phyloP scores from a whole-genome alignment of 2,329 filamentous ascomycete species.

The Colletotrichum karsti region DNA sequence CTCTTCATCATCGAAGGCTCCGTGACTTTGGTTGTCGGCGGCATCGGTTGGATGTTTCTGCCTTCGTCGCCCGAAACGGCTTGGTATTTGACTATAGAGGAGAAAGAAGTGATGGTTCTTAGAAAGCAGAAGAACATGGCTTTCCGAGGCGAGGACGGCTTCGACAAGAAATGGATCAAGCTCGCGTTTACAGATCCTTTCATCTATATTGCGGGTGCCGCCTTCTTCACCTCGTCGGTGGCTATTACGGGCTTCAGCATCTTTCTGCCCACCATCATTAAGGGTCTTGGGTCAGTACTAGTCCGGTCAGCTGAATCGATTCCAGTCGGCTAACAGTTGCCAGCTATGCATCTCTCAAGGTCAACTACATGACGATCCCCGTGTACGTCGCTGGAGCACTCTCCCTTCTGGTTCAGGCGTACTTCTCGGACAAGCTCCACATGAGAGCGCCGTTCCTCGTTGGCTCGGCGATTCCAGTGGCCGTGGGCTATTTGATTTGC shows the following conservation, averaged over 20 bases:
- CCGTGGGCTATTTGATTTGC: slow-evolving; percentile 42
- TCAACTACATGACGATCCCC: slow-evolving; percentile 32
- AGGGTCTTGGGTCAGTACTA: slow-evolving; percentile 18
- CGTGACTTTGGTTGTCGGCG: slow-evolving; percentile 40
- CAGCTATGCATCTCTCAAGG: slow-evolving; percentile 23
- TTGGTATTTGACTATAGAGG: slow-evolving; percentile 51
- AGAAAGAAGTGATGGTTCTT: slow-evolving; percentile 40
- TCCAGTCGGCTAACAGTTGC: not conserved
- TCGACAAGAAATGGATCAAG: slow-evolving; percentile 34
- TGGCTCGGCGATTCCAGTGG: slow-evolving; percentile 36
- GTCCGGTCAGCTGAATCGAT: not conserved
- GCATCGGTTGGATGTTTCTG: slow-evolving; percentile 48
- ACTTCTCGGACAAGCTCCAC: slow-evolving; percentile 39
- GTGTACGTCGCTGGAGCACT: slow-evolving; percentile 29
- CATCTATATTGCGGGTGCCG: slow-evolving; percentile 35
- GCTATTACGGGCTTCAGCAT: slow-evolving; percentile 39
- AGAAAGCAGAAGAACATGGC: slow-evolving; percentile 36
- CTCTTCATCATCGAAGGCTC: slow-evolving; percentile 56
- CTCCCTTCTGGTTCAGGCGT: slow-evolving; percentile 18
- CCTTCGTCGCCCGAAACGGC: slow-evolving; percentile 53
- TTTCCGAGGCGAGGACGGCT: slow-evolving; percentile 38
- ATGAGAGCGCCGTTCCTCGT: slow-evolving; percentile 40
- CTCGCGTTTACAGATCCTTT: slow-evolving; percentile 38
- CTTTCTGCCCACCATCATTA: slow-evolving; percentile 33
- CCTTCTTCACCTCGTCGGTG: slow-evolving; percentile 41